phyloP scores from a whole-genome alignment of 2,329 filamentous ascomycete species.

The Curvularia sp. region DNA sequence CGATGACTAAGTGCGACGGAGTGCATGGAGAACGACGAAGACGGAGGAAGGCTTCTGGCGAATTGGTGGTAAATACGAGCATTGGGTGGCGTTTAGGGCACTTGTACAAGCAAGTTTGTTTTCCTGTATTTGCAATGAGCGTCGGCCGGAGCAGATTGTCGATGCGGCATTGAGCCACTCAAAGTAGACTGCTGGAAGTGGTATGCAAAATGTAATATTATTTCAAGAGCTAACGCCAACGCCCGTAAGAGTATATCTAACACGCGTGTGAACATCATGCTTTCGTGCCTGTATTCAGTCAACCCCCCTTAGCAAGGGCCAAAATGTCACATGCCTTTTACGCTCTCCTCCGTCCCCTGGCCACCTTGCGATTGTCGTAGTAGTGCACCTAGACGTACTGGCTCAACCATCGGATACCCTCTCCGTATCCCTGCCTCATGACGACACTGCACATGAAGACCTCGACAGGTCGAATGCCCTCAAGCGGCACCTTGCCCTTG shows the following conservation, averaged over 20 bases:
- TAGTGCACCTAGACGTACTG: constrained; percentile 47
- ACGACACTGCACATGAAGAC: constrained; percentile 98
- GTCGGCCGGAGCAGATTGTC: constrained; percentile 3
- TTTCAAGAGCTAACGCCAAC: constrained; percentile 31
- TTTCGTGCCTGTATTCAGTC: constrained; percentile 12
- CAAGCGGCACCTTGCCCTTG: constrained; percentile 50
- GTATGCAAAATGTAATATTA: constrained; percentile 18
- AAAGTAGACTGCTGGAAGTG: neutral
- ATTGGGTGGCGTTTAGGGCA: constrained; percentile 17
- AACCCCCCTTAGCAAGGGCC: neutral
- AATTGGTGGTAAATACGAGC: constrained; percentile 8
- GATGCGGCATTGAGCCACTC: neutral
- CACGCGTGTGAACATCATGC: constrained; percentile 18
- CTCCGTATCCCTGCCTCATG: constrained; percentile 79
- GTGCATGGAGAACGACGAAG: neutral
- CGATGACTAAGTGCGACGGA: constrained; percentile 36
- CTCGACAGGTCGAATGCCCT: constrained; percentile 70
- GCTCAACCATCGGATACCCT: constrained; percentile 54
- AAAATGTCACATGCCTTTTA: constrained; percentile 6
- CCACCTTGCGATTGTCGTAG: neutral
- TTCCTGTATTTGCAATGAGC: neutral
- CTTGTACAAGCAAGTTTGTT: constrained; percentile 1
- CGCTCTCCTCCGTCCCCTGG: neutral
- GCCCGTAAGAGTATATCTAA: constrained; percentile 21
- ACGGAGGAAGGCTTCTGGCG: neutral